Conservation (phyloP, 202 grass and related monocot genomes). For the Eragrostis tef region DNA sequence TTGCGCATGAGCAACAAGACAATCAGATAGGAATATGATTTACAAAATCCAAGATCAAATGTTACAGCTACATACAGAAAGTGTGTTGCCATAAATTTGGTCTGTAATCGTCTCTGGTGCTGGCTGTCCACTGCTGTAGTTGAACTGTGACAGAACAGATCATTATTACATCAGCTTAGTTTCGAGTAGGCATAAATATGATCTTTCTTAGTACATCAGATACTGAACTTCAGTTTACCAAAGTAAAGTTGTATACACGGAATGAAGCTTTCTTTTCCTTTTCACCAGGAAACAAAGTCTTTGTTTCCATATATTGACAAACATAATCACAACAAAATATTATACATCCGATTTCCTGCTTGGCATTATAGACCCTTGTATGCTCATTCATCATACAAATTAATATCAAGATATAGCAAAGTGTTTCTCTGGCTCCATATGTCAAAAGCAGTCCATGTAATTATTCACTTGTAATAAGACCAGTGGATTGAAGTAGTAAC, state of each 20-base stretch:
- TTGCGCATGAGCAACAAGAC: slow-evolving; percentile 16
- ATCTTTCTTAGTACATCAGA: not conserved
- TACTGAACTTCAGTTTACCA: not conserved
- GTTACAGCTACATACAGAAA: slow-evolving; percentile 61
- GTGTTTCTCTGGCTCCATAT: slow-evolving; percentile 12
- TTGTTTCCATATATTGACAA: slow-evolving; percentile 27
- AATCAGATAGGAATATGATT: slow-evolving; percentile 10
- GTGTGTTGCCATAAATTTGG: slow-evolving; percentile 89
- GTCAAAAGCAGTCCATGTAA: slow-evolving; percentile 9
- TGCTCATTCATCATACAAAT: not conserved
- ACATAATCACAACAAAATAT: slow-evolving; percentile 18
- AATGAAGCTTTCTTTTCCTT: not conserved
- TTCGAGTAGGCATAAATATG: slow-evolving; percentile 11
- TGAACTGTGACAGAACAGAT: slow-evolving; percentile 64
- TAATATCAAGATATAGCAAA: slow-evolving; percentile 6
- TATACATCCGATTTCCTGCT: not conserved
- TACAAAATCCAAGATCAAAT: slow-evolving; percentile 30
- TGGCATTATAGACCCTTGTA: not conserved
- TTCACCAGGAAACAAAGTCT: slow-evolving; percentile 30
- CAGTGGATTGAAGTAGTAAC: slow-evolving; percentile 46
- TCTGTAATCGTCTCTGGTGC: slow-evolving; percentile 87
- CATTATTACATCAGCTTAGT: slow-evolving; percentile 20
- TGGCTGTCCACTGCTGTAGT: slow-evolving; percentile 91
- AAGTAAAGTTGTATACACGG: not conserved
- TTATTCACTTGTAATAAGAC: slow-evolving; percentile 14